These are phyloP conservation scores for Backusella parvicylindrica DNA, from an alignment of 192 early-diverging fungal species.

Conservation along the genomic window DNA sequence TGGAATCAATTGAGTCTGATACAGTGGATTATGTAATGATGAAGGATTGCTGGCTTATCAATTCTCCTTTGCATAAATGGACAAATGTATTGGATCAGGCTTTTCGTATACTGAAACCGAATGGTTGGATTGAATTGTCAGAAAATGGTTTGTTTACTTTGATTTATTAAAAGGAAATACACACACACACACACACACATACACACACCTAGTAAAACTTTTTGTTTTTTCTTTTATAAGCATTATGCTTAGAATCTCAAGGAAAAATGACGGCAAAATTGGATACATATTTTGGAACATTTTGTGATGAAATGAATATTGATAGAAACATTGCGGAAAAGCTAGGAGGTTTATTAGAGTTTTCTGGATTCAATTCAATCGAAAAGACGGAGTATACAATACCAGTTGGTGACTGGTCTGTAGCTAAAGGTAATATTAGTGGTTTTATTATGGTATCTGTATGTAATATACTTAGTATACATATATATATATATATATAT, in stretches of 20 bases:
- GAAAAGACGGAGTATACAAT: not conserved
- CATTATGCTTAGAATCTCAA: not conserved
- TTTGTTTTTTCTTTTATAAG: not conserved
- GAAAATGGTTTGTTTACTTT: constrained; percentile 21
- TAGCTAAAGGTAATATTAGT: constrained; percentile 10
- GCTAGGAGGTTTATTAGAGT: not conserved
- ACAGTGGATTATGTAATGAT: constrained; percentile 16
- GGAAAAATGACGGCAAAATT: not conserved
- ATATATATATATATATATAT: not conserved
- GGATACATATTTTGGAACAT: not conserved
- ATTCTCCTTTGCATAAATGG: constrained; percentile 15
- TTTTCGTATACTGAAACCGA: constrained; percentile 25
- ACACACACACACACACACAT: no score
- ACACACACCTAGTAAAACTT: not conserved
- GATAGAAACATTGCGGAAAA: not conserved
- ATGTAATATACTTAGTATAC: not conserved
- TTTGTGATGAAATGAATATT: not conserved
- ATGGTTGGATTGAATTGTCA: constrained; percentile 24
- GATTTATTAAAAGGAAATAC: no score
- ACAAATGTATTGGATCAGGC: constrained; percentile 14
- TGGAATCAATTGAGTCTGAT: constrained; percentile 2
- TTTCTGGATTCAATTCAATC: not conserved
- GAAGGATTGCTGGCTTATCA: constrained; percentile 16
- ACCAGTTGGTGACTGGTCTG: constrained; percentile 31
- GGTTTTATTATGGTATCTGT: not conserved